Evolutionary conservation across 192 early-diverging fungal species (phyloP).

Genomic region (Geranomyces michiganensis): DNA sequence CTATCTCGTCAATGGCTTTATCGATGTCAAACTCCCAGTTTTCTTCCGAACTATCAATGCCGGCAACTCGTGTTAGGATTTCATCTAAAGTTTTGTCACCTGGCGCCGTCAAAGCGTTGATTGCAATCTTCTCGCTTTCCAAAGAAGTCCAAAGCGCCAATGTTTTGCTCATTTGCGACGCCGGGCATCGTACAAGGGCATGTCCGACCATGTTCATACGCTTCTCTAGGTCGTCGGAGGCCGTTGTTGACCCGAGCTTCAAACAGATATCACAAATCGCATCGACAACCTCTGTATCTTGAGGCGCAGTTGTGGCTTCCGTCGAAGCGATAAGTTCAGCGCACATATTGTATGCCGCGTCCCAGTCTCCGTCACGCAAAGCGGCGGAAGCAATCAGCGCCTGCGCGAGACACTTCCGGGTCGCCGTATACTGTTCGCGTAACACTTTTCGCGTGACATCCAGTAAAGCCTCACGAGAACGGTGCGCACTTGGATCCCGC

Average conservation of each 20-base stretch:
- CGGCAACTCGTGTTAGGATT: not conserved
- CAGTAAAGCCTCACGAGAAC: slow-evolving; percentile 43
- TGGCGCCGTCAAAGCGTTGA: not conserved
- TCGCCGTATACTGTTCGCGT: slow-evolving; percentile 44
- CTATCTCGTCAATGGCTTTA: slow-evolving; percentile 19
- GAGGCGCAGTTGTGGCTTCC: not conserved
- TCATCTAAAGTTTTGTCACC: not conserved
- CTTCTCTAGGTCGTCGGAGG: slow-evolving; percentile 46
- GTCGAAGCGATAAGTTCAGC: slow-evolving; percentile 55
- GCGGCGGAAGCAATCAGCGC: slow-evolving; percentile 66
- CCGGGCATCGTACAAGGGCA: slow-evolving; percentile 58
- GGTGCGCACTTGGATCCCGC: slow-evolving; percentile 38
- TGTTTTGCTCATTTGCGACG: slow-evolving; percentile 45
- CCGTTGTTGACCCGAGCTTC: slow-evolving; percentile 7
- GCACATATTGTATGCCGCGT: slow-evolving; percentile 58
- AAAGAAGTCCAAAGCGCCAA: slow-evolving; percentile 49
- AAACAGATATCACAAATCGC: slow-evolving; percentile 37
- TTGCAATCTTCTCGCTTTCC: slow-evolving; percentile 28
- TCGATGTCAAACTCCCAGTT: slow-evolving; percentile 8
- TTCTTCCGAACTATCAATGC: not conserved
- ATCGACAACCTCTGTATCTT: slow-evolving; percentile 16
- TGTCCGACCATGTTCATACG: slow-evolving; percentile 56
- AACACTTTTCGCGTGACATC: slow-evolving; percentile 61
- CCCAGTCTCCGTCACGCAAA: slow-evolving; percentile 57
- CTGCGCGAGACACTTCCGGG: slow-evolving; percentile 57